Conservation (phyloP, 306 rosid species). For the Begonia fuchsioides region DNA sequence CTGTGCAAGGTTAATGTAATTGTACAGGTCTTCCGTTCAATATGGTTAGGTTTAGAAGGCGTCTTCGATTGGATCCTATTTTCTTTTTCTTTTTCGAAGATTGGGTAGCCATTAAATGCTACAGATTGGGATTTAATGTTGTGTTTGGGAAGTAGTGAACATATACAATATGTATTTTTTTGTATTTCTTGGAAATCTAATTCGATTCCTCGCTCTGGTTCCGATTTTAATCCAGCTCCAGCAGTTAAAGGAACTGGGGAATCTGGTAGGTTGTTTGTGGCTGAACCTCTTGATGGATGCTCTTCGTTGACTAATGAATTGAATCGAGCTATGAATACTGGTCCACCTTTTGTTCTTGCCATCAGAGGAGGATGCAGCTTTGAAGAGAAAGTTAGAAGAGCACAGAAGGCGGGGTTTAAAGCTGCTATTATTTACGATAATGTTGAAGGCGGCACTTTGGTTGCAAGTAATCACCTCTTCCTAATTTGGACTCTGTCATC, state of each 20-base stretch:
- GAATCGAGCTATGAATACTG: slow-evolving; percentile 23
- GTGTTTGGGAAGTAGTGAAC: too few relatives aligned
- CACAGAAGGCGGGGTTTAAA: slow-evolving; percentile 77
- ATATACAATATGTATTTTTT: too few relatives aligned
- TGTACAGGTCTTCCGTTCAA: too few relatives aligned
- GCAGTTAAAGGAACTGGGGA: slow-evolving; percentile 59
- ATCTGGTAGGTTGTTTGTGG: slow-evolving; percentile 56
- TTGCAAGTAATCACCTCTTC: slow-evolving; percentile 67
- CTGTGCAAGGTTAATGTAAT: too few relatives aligned
- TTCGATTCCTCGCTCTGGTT: too few relatives aligned
- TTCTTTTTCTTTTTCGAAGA: too few relatives aligned
- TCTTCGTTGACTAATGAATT: slow-evolving; percentile 44
- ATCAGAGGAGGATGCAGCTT: slow-evolving; percentile 94
- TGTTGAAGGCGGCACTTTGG: slow-evolving; percentile 49
- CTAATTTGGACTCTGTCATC: neutral
- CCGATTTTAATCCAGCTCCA: slow-evolving; percentile 50
- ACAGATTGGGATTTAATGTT: too few relatives aligned
- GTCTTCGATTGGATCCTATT: too few relatives aligned
- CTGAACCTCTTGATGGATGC: slow-evolving; percentile 87
- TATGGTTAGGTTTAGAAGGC: too few relatives aligned
- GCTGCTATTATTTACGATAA: slow-evolving; percentile 84
- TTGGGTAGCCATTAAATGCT: too few relatives aligned
- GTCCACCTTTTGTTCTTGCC: slow-evolving; percentile 57
- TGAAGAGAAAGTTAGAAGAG: slow-evolving; percentile 84
- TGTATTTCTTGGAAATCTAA: too few relatives aligned